Percentiles rank a stretch among this genome's conserved stretches.
Conservation (phyloP, 2,329 filamentous ascomycete genomes). For the Colletotrichum eremochloae region DNA sequence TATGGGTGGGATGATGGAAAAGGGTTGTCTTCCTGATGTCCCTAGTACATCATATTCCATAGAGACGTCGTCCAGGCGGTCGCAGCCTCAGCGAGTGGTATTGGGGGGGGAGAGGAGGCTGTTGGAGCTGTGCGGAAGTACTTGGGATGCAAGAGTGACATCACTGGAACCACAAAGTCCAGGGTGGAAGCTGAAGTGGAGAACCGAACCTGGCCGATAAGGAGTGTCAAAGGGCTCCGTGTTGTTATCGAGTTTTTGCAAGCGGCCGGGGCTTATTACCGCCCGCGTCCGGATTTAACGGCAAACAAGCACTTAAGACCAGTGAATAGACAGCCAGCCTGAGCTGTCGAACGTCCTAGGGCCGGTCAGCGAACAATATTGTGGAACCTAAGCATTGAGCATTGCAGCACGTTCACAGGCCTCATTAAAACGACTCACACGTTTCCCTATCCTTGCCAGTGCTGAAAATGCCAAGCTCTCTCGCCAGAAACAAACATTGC, state of each 20-base stretch:
- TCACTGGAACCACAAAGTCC: slow-evolving; percentile 16
- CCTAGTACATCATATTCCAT: background rate
- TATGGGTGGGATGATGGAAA: background rate
- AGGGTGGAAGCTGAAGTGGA: slow-evolving; percentile 9
- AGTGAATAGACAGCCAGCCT: background rate
- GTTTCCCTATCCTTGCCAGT: background rate
- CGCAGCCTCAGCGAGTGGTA: background rate
- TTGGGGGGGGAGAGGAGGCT: no score
- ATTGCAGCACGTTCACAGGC: background rate
- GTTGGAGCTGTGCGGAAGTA: slow-evolving; percentile 1
- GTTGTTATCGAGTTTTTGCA: slow-evolving; percentile 7
- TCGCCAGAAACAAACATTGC: no score
- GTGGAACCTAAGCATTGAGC: background rate
- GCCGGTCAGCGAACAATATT: background rate
- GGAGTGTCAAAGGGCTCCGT: background rate
- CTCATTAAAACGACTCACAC: background rate
- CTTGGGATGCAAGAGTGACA: slow-evolving; percentile 20
- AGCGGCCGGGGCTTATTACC: background rate
- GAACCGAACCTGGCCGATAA: background rate
- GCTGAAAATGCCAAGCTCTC: background rate
- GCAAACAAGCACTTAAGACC: background rate
- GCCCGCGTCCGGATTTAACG: background rate
- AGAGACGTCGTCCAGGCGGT: background rate
- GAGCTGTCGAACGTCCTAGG: background rate
- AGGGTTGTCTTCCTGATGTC: background rate